These are phyloP conservation scores for Backusella australiensis DNA, from an alignment of 192 early-diverging fungal genomes.

Conservation along the genomic window DNA sequence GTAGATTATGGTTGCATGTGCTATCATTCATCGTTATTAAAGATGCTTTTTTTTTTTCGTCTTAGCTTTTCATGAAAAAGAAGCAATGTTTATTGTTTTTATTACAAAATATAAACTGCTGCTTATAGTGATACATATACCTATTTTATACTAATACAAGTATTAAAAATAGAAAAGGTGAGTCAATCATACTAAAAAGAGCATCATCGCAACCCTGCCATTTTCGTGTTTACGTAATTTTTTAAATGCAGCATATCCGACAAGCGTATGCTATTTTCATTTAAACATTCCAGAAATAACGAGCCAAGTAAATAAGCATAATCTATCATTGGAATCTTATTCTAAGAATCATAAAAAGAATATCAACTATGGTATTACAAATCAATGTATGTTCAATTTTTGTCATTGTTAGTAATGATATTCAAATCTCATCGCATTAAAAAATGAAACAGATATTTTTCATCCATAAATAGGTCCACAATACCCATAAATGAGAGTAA, in stretches of 20 bases:
- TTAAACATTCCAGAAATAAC: not conserved
- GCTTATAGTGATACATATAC: not conserved
- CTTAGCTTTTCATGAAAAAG: not conserved
- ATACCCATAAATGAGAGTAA: too few species aligned
- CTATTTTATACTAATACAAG: not conserved
- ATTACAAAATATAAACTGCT: not conserved
- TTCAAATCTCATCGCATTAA: too few species aligned
- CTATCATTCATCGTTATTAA: not conserved
- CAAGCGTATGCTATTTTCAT: not conserved
- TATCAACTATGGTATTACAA: too few species aligned
- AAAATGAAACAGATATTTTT: too few species aligned
- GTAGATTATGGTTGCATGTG: not conserved
- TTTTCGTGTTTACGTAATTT: not conserved
- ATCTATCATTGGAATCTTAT: not conserved
- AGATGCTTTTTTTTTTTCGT: not conserved
- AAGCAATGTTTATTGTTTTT: not conserved
- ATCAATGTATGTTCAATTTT: too few species aligned
- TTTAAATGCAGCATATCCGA: not conserved
- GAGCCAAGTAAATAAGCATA: not conserved
- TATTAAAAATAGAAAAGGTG: not conserved
- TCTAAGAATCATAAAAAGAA: not conserved
- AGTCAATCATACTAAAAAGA: not conserved
- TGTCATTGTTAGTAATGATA: too few species aligned
- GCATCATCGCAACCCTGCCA: not conserved
- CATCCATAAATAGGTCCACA: too few species aligned